phyloP scores from a whole-genome alignment of 306 rosid genomes.

The Sechiopsis laciniata region DNA sequence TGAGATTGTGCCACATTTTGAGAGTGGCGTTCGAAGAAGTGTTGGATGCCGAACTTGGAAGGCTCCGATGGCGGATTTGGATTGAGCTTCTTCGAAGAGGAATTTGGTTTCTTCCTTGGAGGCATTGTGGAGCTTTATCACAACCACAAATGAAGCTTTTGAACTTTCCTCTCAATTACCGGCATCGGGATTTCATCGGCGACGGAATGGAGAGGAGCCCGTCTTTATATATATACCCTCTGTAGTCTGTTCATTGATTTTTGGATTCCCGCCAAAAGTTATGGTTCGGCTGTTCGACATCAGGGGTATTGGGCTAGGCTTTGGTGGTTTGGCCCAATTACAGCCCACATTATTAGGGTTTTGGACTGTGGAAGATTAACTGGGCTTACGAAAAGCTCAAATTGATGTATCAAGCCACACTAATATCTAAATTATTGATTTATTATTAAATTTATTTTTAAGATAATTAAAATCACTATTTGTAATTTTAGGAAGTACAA shows the following conservation, averaged over 20 bases:
- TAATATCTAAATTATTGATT: too few relatives aligned
- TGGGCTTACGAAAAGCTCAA: background rate
- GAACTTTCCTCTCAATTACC: slow-evolving; percentile 20
- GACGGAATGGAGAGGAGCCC: background rate
- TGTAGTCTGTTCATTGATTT: background rate
- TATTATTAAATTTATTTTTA: too few relatives aligned
- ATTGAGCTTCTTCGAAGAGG: slow-evolving; percentile 46
- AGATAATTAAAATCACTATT: too few relatives aligned
- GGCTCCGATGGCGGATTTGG: slow-evolving; percentile 40
- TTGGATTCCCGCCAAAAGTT: slow-evolving; percentile 17
- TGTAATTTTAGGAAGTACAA: too few relatives aligned
- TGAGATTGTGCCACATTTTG: slow-evolving; percentile 53
- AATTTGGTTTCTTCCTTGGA: slow-evolving; percentile 56
- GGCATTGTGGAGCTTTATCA: slow-evolving; percentile 35
- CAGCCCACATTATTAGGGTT: background rate
- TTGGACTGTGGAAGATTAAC: background rate
- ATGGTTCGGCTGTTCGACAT: background rate
- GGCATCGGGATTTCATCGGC: background rate
- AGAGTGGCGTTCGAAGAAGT: slow-evolving; percentile 77
- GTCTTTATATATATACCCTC: background rate
- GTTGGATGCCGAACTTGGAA: slow-evolving; percentile 79
- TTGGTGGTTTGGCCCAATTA: background rate
- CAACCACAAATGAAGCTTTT: background rate
- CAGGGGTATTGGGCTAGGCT: background rate
- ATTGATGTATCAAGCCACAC: too few relatives aligned